A percentile compares a stretch with the other conserved stretches of the same genome.
phyloP scores from a whole-genome alignment of 1,139 yeast genomes.

The Blastobotrys aristatus region DNA sequence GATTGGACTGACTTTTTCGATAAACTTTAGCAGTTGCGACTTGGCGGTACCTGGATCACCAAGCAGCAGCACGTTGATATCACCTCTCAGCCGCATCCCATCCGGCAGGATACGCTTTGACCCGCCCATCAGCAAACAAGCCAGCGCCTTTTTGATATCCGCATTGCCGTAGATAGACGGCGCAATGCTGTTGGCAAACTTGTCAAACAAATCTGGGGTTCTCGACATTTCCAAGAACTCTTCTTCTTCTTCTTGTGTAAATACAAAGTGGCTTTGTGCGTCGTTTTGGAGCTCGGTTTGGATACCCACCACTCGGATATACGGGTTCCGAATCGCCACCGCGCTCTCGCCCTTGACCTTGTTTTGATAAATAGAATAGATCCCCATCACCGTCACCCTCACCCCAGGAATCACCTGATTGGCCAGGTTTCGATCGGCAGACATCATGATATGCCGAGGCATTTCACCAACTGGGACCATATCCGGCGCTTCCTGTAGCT shows the following conservation, averaged over 20 bases:
- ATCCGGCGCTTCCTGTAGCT: slow-evolving; percentile 93
- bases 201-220: slow-evolving; percentile 75
- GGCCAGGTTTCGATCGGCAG: slow-evolving; percentile 85
- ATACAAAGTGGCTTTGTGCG: slow-evolving; percentile 58
- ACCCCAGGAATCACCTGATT: slow-evolving; percentile 94
- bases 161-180: slow-evolving; percentile 93
- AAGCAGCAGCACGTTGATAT: slow-evolving; percentile 81
- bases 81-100: slow-evolving; percentile 96
- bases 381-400: slow-evolving; percentile 85
- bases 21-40: slow-evolving; percentile 90
- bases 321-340: slow-evolving; percentile 92
- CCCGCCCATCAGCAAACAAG: slow-evolving; percentile 92
- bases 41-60: slow-evolving; percentile 99
- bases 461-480: slow-evolving; percentile 98
- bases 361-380: slow-evolving; percentile 80
- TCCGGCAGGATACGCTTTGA: slow-evolving; percentile 89
- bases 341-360: slow-evolving; percentile 51
- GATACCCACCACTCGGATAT: slow-evolving; percentile 79
- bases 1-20: slow-evolving; percentile 90
- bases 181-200: slow-evolving; percentile 85
- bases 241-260: slow-evolving; percentile 90
- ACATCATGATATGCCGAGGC: slow-evolving; percentile 89
- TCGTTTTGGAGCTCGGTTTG: slow-evolving; percentile 77
- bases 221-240: slow-evolving; percentile 78
- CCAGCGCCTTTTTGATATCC: slow-evolving; percentile 89